Evolutionary conservation across 2,329 filamentous ascomycete species (phyloP), one percentile per base, ranked within the genome.

Genomic region (Arthrobotrys pseudoclavata): DNA sequence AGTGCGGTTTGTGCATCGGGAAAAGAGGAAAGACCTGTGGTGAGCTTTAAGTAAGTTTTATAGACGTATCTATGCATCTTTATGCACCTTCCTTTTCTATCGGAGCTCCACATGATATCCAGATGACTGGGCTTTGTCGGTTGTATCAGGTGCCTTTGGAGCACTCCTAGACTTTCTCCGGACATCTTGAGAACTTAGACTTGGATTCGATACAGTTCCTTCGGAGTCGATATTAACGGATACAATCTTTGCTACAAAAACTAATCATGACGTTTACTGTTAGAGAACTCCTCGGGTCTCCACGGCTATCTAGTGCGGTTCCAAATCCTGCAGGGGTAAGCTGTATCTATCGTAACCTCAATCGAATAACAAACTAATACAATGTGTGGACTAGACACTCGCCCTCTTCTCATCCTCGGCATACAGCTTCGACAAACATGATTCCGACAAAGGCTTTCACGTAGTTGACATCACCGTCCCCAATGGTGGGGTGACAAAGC

Each of bases 401-500:
- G 86, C 86, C 0, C 77, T 87, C 48, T 87, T 86, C 66, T 83
- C 90, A 83, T 86, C 90, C 15, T 92, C 91, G 0, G 89, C 90
- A 1, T 97, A 97, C 83, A 94, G 90, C 4, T 97, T 97, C 83
- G 86, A 91, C 45, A 87, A 88, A 0, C 93, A 96, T 82, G 86
- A 87, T 55, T 91, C 91, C 82, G 88, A 87, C 4, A 83, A 82
- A 6, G 82, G 87, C 86, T 76, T 90, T 94, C 84, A 90, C 91
- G 80, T 95, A 26, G 85, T 97, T 47, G 89, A 95, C 80, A 86
- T 94, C 74, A 85, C 87, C 53, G 61, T 37, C 1, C 24, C 31
- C 7, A 89, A 88, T 6, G 90, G 91, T 37, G 86, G 91, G 62
- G 90, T 90, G 3, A 88, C 86, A 3, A 84, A 90, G 12, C 85